Evolutionary conservation across 225 moss, liverwort and hornwort species (phyloP), one percentile per base, ranked within the genome.

Genomic region (Physcomitrellopsis africana): DNA sequence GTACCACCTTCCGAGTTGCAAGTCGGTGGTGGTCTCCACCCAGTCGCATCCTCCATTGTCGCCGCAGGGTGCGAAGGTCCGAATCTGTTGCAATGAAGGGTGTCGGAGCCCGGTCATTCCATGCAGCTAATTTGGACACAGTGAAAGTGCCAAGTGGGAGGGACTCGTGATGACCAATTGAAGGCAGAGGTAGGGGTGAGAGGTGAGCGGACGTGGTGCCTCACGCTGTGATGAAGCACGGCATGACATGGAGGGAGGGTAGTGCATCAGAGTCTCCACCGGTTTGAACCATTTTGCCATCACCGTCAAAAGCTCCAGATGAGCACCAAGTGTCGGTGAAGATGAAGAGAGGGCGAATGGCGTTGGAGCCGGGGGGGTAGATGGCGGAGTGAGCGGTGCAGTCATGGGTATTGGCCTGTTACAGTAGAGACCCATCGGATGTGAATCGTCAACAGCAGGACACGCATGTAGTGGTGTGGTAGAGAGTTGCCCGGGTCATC

Each of bases 311-410:
- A 27, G 81, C 81, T 19, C 89, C 89, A 0, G 89, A 86, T 1
- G 83, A 83, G 72, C 85, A 89, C 85, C 85, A 89, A 1, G 89
- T 86, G 68, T 89, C 89, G 49, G 89, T 68, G 61, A 45, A 81
- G 8, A 86, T 0, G 43, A 81, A 79, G 26, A 89, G 66, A 8
- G 89, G 84, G 23, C 86, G 76, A 53, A 86, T 79, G 67, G 69
- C 71, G 68, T 86, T 86, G 74, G 76, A 70, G 12, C 63, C 74
- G 5, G 86, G 83, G 51, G 81, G 77, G 84, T 62, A 89, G 18
- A 86, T 19, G 2, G 83, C 89, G 4, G 89, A 89, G 37, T 89
- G 89, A 18, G 89, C 89, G 13, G 83, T 81, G 77, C 89, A 89
- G 77, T 89, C 89, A 46, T 83, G 42, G 2, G 16, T 77, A 18